Evolutionary conservation across 768 basidiomycete genomes (phyloP), one percentile per base, ranked within the genome.

Genomic region (Mycena latifolia): DNA sequence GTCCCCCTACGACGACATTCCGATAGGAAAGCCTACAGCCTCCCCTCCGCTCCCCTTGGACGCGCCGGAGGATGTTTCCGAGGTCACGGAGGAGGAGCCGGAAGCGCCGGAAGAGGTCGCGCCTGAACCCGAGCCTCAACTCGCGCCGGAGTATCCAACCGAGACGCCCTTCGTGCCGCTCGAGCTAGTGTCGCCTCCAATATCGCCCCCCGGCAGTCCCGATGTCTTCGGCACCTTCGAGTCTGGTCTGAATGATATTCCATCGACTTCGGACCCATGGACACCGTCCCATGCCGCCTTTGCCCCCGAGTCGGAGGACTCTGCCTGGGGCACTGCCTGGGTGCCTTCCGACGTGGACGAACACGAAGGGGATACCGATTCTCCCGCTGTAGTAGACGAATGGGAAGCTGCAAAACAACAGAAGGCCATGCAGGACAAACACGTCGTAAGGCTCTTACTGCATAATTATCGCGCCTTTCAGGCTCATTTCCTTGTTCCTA

Each of bases 161-260:
- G 52, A 51, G 37, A 43, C 54, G 0, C 60, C 67, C 50, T 47
- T 51, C 27, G 39, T 51, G 50, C 72, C 58, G 17, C 51, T 73
- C 24, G 50, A 69, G 22, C 56, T 69, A 58, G n/a, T 47, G 39
- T 41, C 55, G 18, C 61, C 60, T 12, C 58, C 63, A 51, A 17
- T 51, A n/a, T 69, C 70, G 11, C 62, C 69, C 25, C 75, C 76
- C 25, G 78, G 74, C 48, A 88, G 84, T 69, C 81, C 82, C n/a
- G 88, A 88, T 73, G 81, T 76, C 4, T 89, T 89, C 71, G 86
- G 88, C 20, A 83, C 85, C 4, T 91, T 91, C 65, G 87, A 88
- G 72, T 81, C 85, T 15, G 88, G 78, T 7, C 59, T 78, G 9
- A 75, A 78, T n/a, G 73, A 52, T 37, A 73, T 68, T 28, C 73